Conservation (phyloP, 495 filamentous ascomycete species). For the Aspergillus asperescens region DNA sequence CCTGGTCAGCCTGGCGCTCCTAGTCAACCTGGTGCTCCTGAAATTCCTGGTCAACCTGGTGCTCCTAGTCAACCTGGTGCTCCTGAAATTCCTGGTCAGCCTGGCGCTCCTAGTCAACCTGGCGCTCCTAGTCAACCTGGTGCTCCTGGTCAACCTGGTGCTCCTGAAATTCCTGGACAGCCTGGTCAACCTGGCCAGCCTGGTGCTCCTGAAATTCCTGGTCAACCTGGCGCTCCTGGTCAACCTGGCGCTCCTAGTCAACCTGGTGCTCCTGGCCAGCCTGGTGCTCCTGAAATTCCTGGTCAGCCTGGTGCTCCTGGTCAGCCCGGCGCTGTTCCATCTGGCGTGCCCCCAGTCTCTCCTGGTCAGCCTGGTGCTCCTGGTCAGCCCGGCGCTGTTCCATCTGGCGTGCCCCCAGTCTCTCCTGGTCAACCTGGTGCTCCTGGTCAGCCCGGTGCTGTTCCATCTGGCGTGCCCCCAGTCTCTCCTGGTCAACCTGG, state of each 20-base stretch:
- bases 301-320: slow-evolving; percentile 7
- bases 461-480: too few species aligned
- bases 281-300: slow-evolving; percentile 2
- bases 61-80: slow-evolving; percentile 3
- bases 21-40: background rate
- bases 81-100: slow-evolving; percentile 2
- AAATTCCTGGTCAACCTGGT: slow-evolving; percentile 7
- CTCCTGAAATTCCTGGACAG: background rate
- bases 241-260: background rate
- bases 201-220: slow-evolving; percentile 2
- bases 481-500: background rate
- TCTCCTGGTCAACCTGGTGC: background rate
- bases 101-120: slow-evolving; percentile 2
- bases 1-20: slow-evolving; percentile 8
- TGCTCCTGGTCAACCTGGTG: background rate
- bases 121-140: slow-evolving; percentile 8
- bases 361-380: background rate
- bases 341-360: too few species aligned
- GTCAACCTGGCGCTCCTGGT: slow-evolving; percentile 2
- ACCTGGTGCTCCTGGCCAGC: slow-evolving; percentile 6
- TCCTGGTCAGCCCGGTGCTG: background rate
- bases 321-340: too few species aligned
- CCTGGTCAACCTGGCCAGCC: slow-evolving; percentile 7
- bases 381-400: slow-evolving; percentile 6
- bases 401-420: too few species aligned